These are phyloP conservation scores for Furcasterigmium sp. DNA, from an alignment of 2,329 filamentous ascomycete species.

Conservation along the genomic window DNA sequence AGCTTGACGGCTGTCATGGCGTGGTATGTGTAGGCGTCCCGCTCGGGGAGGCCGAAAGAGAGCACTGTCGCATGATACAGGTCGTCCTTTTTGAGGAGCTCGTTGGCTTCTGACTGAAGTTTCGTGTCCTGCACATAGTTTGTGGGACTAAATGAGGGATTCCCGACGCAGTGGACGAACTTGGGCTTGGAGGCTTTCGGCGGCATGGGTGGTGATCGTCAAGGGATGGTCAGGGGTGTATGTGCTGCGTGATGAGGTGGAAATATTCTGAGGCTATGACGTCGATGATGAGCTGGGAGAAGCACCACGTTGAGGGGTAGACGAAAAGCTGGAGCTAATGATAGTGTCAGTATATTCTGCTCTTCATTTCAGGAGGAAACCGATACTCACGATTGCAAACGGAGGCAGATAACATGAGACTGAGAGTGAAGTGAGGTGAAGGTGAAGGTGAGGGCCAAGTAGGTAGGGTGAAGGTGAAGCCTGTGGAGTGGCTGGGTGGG, in stretches of 20 bases:
- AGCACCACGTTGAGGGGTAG: too few relatives aligned
- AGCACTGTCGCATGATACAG: constrained; percentile 36
- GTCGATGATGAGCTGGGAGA: not conserved
- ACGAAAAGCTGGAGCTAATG: too few relatives aligned
- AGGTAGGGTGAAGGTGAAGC: too few relatives aligned
- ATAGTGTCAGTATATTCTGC: too few relatives aligned
- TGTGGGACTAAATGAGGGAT: constrained; percentile 35
- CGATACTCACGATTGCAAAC: too few relatives aligned
- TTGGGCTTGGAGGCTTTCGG: constrained; percentile 4
- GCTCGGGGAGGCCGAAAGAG: constrained; percentile 37
- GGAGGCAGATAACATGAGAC: too few relatives aligned
- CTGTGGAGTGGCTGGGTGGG: too few relatives aligned
- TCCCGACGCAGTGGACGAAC: constrained; percentile 37
- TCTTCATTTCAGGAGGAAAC: too few relatives aligned
- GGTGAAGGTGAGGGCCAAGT: too few relatives aligned
- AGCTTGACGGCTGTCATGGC: constrained; percentile 45
- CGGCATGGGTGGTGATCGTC: not conserved
- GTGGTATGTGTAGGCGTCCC: constrained; percentile 45
- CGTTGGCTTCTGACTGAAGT: constrained; percentile 28
- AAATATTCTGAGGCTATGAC: not conserved
- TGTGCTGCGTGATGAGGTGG: not conserved
- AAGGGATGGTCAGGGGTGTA: too few relatives aligned
- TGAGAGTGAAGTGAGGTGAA: too few relatives aligned
- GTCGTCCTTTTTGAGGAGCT: constrained; percentile 33
- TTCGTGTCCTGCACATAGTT: constrained; percentile 30